These are phyloP conservation scores for Tricholoma saponaceum DNA, from an alignment of 768 basidiomycete species.

Conservation along the genomic window DNA sequence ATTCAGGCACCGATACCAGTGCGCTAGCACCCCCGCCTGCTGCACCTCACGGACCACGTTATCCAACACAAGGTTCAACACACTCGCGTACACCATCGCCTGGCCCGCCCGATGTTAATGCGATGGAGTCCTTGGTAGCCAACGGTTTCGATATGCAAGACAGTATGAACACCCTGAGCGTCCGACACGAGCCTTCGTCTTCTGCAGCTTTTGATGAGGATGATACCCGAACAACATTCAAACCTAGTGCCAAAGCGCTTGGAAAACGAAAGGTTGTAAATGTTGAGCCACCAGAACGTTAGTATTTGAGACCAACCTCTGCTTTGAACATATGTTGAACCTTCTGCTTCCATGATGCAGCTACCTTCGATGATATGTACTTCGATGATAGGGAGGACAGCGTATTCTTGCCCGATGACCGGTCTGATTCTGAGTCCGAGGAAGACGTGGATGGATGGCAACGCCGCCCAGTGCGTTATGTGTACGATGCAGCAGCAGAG, in stretches of 20 bases:
- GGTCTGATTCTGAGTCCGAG: slow-evolving; percentile 46
- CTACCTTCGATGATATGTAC: slow-evolving; percentile 44
- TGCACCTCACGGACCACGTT: slow-evolving; percentile 70
- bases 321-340: slow-evolving; percentile 9
- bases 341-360: slow-evolving; percentile 37
- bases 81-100: slow-evolving; percentile 74
- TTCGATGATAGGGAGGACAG: slow-evolving; percentile 36
- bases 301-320: slow-evolving; percentile 18
- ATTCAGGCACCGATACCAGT: slow-evolving; percentile 9
- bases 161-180: slow-evolving; percentile 14
- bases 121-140: slow-evolving; percentile 4
- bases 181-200: slow-evolving; percentile 7
- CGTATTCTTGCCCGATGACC: slow-evolving; percentile 25
- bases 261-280: slow-evolving; percentile 75
- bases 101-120: slow-evolving; percentile 30
- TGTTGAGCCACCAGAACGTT: slow-evolving; percentile 44
- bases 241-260: slow-evolving; percentile 83
- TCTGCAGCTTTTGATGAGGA: slow-evolving; percentile 26
- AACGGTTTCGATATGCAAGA: slow-evolving; percentile 16
- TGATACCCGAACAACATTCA: slow-evolving; percentile 33
- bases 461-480: slow-evolving; percentile 60
- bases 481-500: slow-evolving; percentile 93
- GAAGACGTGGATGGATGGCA: slow-evolving; percentile 21
- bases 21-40: slow-evolving; percentile 61
- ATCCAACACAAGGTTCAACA: slow-evolving; percentile 40